Percentiles rank a stretch among this genome's conserved stretches.
phyloP scores from a whole-genome alignment of 116 monocot genomes.

The Posidonia oceanica region DNA sequence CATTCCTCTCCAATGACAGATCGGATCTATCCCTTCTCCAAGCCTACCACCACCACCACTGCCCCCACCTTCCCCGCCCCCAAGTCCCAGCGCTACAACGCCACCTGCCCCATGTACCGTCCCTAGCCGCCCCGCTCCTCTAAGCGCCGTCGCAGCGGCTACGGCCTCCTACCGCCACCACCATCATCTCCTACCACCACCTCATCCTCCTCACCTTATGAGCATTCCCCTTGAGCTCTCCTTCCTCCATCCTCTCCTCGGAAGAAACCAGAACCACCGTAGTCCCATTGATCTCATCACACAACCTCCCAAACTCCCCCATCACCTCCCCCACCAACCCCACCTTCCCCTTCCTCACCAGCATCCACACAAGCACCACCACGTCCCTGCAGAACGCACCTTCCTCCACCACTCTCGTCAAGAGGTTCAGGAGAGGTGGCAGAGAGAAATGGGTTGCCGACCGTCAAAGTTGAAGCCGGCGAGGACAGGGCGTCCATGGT shows the following conservation, averaged over 20 bases:
- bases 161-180: no score
- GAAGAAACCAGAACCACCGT: slow-evolving; percentile 10
- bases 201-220: slow-evolving; percentile 11
- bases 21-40: no score
- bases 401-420: slow-evolving; percentile 18
- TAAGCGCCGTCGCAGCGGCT: no score
- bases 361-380: slow-evolving; percentile 44
- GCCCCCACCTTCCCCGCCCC: no score
- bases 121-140: no score
- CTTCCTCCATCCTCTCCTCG: slow-evolving; percentile 8
- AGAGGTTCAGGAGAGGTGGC: not conserved
- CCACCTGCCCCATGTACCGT: no score
- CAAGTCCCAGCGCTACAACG: no score
- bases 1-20: no score
- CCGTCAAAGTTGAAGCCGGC: not conserved
- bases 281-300: slow-evolving; percentile 17
- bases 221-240: slow-evolving; percentile 13
- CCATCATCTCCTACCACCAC: no score
- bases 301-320: slow-evolving; percentile 49
- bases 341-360: slow-evolving; percentile 48
- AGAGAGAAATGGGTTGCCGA: not conserved
- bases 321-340: slow-evolving; percentile 52
- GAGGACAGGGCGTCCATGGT: slow-evolving; percentile 13
- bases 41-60: no score
- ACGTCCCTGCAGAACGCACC: slow-evolving; percentile 22